A percentile compares a stretch with the other conserved stretches of the same genome.
These are phyloP conservation scores for Cryphonectria naterciae DNA, from an alignment of 2,329 filamentous ascomycete species.

Conservation along the genomic window DNA sequence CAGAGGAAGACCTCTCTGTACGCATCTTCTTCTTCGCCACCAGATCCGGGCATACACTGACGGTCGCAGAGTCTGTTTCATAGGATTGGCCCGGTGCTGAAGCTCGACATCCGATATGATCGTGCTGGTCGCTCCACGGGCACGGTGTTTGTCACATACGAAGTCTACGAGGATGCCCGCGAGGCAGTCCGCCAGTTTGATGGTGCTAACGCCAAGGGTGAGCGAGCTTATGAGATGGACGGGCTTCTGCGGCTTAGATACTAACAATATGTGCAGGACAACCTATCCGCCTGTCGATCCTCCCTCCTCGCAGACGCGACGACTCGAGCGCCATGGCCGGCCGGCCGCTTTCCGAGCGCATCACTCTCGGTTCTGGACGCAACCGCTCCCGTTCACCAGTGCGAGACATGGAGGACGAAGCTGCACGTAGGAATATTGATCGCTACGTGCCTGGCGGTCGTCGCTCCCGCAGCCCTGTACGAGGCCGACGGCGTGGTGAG, in stretches of 20 bases:
- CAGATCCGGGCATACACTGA: slow-evolving; percentile 33
- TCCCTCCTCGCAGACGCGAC: slow-evolving; percentile 55
- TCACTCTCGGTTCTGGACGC: slow-evolving; percentile 58
- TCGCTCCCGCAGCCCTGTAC: slow-evolving; percentile 64
- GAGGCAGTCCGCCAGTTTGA: slow-evolving; percentile 80
- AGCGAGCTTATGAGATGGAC: slow-evolving; percentile 32
- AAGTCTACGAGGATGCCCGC: slow-evolving; percentile 69
- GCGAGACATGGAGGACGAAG: slow-evolving; percentile 56
- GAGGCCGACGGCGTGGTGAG: slow-evolving; percentile 38
- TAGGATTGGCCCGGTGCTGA: slow-evolving; percentile 72
- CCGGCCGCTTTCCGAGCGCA: slow-evolving; percentile 63
- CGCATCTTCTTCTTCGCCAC: slow-evolving; percentile 29
- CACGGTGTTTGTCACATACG: slow-evolving; percentile 82
- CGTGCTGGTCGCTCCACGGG: slow-evolving; percentile 87
- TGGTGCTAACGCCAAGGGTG: slow-evolving; percentile 85
- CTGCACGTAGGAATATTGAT: slow-evolving; percentile 71
- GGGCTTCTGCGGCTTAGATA: slow-evolving; percentile 35
- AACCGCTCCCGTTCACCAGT: slow-evolving; percentile 66
- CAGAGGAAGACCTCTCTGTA: slow-evolving; percentile 81
- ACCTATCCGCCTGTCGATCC: slow-evolving; percentile 74
- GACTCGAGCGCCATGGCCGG: slow-evolving; percentile 59
- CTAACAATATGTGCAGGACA: slow-evolving; percentile 54
- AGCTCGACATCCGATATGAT: slow-evolving; percentile 78
- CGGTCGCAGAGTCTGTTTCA: slow-evolving; percentile 72
- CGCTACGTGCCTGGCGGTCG: slow-evolving; percentile 72